Evolutionary conservation across 2,329 filamentous ascomycete species (phyloP).

Genomic region (Paradendryphiella salina): DNA sequence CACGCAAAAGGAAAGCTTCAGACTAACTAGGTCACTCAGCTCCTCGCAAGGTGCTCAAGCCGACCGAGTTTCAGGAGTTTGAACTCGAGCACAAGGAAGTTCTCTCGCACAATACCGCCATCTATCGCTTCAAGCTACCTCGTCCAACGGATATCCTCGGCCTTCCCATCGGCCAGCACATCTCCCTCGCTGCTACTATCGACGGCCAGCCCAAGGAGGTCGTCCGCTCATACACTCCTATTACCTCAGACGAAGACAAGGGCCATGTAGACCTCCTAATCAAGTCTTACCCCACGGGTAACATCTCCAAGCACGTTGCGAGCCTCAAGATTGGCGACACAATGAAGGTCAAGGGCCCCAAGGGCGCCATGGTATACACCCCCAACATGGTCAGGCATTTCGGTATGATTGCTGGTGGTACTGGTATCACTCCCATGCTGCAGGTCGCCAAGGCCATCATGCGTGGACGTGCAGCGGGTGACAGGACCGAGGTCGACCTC

Average conservation of each 20-base stretch:
- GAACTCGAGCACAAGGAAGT: conserved; percentile 92
- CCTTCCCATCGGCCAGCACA: conserved; percentile 97
- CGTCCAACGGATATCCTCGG: conserved; percentile 79
- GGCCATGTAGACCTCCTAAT: conserved; percentile 96
- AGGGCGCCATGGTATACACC: conserved; percentile 96
- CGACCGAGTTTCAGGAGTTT: conserved; percentile 86
- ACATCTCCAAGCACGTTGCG: conserved; percentile 93
- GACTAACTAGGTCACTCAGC: not conserved
- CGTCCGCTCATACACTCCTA: conserved; percentile 50
- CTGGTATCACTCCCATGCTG: conserved; percentile 97
- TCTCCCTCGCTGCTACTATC: conserved; percentile 76
- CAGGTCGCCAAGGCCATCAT: conserved; percentile 91
- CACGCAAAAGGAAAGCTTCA: not conserved
- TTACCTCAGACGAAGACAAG: conserved; percentile 54
- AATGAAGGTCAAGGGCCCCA: conserved; percentile 90
- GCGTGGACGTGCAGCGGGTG: conserved; percentile 72
- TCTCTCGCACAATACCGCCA: conserved; percentile 96
- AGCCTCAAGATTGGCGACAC: conserved; percentile 74
- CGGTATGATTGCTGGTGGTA: conserved; percentile 97
- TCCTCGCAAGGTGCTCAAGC: conserved; percentile 73
- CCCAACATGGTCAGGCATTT: conserved; percentile 96
- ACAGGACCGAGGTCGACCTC: conserved; percentile 81
- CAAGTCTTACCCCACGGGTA: conserved; percentile 96
- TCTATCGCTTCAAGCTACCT: conserved; percentile 93
- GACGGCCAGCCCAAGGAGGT: conserved; percentile 45